phyloP scores from a whole-genome alignment of 2,329 filamentous ascomycete species.

The Bipolaris oryzae region DNA sequence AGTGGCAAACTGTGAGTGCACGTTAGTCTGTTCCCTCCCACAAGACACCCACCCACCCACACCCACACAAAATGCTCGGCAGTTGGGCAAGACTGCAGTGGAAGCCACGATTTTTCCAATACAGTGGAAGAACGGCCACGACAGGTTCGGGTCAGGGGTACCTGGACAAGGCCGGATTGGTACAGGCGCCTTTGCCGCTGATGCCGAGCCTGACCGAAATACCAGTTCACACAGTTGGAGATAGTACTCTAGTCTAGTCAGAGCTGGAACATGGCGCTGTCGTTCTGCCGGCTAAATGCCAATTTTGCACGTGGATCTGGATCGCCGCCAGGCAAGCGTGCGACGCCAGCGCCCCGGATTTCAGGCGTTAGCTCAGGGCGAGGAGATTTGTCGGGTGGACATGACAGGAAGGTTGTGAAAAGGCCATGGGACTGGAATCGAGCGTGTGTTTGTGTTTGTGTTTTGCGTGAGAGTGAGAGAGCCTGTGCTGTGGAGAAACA shows the following conservation, averaged over 20 bases:
- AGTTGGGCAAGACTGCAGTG: not conserved
- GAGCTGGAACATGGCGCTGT: constrained; percentile 8
- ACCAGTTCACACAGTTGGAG: not conserved
- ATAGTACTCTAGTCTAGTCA: not conserved
- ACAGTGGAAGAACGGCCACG: not conserved
- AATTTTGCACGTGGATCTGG: constrained; percentile 27
- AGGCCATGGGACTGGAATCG: not conserved
- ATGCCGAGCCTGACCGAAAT: constrained; percentile 19
- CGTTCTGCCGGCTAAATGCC: constrained; percentile 27
- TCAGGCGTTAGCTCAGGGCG: constrained; percentile 4
- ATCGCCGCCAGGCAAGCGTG: constrained; percentile 27
- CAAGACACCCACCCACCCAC: not conserved
- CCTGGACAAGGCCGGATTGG: constrained; percentile 3
- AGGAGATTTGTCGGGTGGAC: not conserved
- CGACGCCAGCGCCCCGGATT: constrained; percentile 14
- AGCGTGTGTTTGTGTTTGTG: constrained; percentile 5
- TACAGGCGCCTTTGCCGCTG: constrained; percentile 23
- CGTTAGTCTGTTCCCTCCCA: not conserved
- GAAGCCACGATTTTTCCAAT: not conserved
- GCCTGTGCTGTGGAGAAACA: constrained; percentile 3
- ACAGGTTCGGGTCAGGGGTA: constrained; percentile 9
- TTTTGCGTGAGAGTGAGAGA: constrained; percentile 1
- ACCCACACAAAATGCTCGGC: not conserved
- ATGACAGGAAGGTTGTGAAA: not conserved
- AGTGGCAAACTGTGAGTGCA: constrained; percentile 2